These are phyloP conservation scores for Kalmanozyma brasiliensis DNA, from an alignment of 1,284 basidiomycete genomes.

Conservation along the genomic window DNA sequence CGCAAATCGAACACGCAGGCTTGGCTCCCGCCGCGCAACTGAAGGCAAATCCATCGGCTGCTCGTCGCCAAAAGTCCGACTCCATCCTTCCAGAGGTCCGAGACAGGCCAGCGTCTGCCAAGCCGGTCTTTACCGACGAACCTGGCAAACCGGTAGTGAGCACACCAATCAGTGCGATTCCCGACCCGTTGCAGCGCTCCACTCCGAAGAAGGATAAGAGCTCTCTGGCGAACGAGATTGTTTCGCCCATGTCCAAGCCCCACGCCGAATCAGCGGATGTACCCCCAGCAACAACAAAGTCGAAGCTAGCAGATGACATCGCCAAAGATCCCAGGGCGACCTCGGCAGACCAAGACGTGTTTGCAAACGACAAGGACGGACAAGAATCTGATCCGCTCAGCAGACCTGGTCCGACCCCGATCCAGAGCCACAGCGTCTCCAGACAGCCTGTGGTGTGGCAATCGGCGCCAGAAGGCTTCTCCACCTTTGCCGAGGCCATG, in stretches of 20 bases:
- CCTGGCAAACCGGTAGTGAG: constrained; percentile 19
- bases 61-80: constrained; percentile 20
- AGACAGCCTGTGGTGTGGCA: constrained; percentile 43
- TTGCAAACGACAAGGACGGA: not conserved
- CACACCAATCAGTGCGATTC: constrained; percentile 22
- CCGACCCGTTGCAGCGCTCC: constrained; percentile 27
- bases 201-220: constrained; percentile 9
- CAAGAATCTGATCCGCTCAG: constrained; percentile 11
- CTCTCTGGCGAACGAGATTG: not conserved
- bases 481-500: constrained; percentile 36
- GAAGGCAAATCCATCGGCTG: not conserved
- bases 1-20: constrained; percentile 9
- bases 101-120: not conserved
- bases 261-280: constrained; percentile 7
- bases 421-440: constrained; percentile 27
- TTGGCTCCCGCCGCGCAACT: constrained; percentile 12
- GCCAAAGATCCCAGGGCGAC: not conserved
- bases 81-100: constrained; percentile 7
- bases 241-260: constrained; percentile 11
- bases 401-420: constrained; percentile 50
- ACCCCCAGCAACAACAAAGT: constrained; percentile 3
- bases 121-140: constrained; percentile 21
- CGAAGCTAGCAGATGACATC: constrained; percentile 19
- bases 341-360: not conserved
- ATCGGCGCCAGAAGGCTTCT: constrained; percentile 45